A percentile compares a stretch with the other conserved stretches of the same genome.
Evolutionary conservation across 306 rosid species (phyloP).

Genomic region (Vicia sativa): DNA sequence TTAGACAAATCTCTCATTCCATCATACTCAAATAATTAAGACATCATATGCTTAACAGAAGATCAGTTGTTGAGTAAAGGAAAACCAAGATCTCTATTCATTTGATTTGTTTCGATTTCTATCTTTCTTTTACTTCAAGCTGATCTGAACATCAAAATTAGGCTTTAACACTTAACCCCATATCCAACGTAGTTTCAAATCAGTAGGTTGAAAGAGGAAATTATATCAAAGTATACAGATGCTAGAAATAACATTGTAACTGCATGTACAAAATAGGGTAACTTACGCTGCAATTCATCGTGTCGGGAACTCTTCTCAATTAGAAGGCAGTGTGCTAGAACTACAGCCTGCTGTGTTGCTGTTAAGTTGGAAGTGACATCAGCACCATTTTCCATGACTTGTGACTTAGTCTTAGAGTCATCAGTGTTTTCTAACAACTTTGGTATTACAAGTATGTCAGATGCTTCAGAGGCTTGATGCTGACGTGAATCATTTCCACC

Average conservation of each 20-base stretch:
- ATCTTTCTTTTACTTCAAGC: slow-evolving; percentile 34
- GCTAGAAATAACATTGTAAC: slow-evolving; percentile 20
- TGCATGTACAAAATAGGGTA: slow-evolving; percentile 35
- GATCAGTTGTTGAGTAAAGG: slow-evolving; percentile 6
- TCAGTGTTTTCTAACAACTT: slow-evolving; percentile 55
- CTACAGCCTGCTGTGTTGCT: slow-evolving; percentile 72
- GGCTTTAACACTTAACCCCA: slow-evolving; percentile 16
- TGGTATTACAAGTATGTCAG: slow-evolving; percentile 73
- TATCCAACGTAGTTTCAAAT: slow-evolving; percentile 16
- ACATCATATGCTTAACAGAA: slow-evolving; percentile 15
- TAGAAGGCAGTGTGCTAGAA: slow-evolving; percentile 81
- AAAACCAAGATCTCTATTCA: slow-evolving; percentile 35
- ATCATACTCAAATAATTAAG: neutral
- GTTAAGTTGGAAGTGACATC: slow-evolving; percentile 52
- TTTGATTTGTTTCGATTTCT: slow-evolving; percentile 25
- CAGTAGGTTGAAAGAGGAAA: neutral
- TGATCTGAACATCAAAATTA: slow-evolving; percentile 12
- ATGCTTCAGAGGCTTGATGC: slow-evolving; percentile 46
- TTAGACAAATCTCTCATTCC: slow-evolving; percentile 3
- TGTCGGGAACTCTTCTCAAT: slow-evolving; percentile 87
- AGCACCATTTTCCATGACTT: slow-evolving; percentile 53
- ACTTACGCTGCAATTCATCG: slow-evolving; percentile 94
- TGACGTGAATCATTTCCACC: slow-evolving; percentile 43
- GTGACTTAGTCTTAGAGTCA: slow-evolving; percentile 45
- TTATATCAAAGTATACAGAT: slow-evolving; percentile 2